Percentiles rank a stretch among this genome's conserved stretches.
These are phyloP conservation scores for Falciphora oryzae DNA, from an alignment of 2,329 filamentous ascomycete genomes.

Conservation along the genomic window DNA sequence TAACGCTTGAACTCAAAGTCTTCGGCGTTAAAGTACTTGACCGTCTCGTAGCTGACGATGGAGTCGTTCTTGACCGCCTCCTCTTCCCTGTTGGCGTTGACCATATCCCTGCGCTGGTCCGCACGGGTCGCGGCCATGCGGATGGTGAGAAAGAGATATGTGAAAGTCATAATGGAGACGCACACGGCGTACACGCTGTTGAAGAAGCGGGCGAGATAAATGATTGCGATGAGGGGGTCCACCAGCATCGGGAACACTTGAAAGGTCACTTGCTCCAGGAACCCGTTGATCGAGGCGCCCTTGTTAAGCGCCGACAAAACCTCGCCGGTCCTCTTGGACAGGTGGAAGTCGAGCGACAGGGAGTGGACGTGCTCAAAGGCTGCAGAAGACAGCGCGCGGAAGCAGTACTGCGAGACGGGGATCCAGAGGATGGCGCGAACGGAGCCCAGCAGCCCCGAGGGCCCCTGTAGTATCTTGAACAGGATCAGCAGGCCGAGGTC, in stretches of 20 bases:
- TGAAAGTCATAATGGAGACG: slow-evolving; percentile 85
- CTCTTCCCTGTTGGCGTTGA: slow-evolving; percentile 89
- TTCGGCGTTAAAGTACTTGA: slow-evolving; percentile 87
- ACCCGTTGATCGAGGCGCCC: slow-evolving; percentile 91
- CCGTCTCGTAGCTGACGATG: slow-evolving; percentile 95
- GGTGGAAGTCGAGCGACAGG: slow-evolving; percentile 91
- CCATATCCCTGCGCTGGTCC: slow-evolving; percentile 87
- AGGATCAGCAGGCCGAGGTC: slow-evolving; percentile 71
- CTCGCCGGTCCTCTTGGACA: slow-evolving; percentile 94
- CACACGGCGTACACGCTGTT: slow-evolving; percentile 88
- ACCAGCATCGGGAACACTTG: slow-evolving; percentile 92
- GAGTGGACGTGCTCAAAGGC: slow-evolving; percentile 97
- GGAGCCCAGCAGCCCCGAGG: slow-evolving; percentile 80
- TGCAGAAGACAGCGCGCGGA: slow-evolving; percentile 86
- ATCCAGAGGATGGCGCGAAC: slow-evolving; percentile 85
- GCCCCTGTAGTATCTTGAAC: slow-evolving; percentile 78
- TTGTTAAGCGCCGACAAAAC: slow-evolving; percentile 94
- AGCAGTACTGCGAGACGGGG: slow-evolving; percentile 93
- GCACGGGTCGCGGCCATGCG: slow-evolving; percentile 92
- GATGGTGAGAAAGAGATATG: slow-evolving; percentile 94
- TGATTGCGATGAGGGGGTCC: slow-evolving; percentile 79
- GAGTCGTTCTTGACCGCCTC: slow-evolving; percentile 98
- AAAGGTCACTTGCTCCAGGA: slow-evolving; percentile 94
- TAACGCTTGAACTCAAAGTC: slow-evolving; percentile 73
- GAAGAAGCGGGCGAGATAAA: slow-evolving; percentile 71